Base-by-base conservation (phyloP, 208 protist species). In the Polymyxa betae region DNA sequence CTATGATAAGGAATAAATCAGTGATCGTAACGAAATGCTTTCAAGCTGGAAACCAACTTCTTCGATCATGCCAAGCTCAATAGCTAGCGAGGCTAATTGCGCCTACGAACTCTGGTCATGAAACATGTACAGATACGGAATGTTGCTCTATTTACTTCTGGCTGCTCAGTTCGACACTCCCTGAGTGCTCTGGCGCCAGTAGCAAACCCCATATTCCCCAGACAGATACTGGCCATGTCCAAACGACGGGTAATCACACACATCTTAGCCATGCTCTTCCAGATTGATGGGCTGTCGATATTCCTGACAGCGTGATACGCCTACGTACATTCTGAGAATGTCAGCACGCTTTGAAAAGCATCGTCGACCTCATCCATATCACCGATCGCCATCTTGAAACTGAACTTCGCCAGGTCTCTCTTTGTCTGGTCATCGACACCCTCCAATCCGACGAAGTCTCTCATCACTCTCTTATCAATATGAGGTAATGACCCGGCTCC, bases 361-460 rank as follows among this genome's bases (percentile, higher is more conserved):
- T 94, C 24, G 91, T 98, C 98, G n/a, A 97, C 97, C 94, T 98
- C 97, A 93, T 98, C 97, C 97, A 98, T 98, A 93, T 98, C 97
- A 54, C 97, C 97, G 44, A 98, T 97, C 20, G 97, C 97, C 32
- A 97, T 95, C 92, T 98, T 96, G 94, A 97, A 98, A 91, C 95
- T 91, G 92, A 98, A 98, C 92, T 97, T 95, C 93, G 98, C 95
- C 44, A 98, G 94, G 87, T 97, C 97, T 90, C 97, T 95, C 16
- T 96, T 94, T 35, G 97, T 96, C 0, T 92, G 94, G 0, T 93
- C 94, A 38, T 95, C 92, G 0, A 46, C 72, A 0, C 29, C n/a
- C 68, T 94, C 93, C 89, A 94, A 92, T 29, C 93, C 93, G 5
- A 92, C 88, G 88, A 94, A 94, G 45, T 94, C 93, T 24, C 93